A percentile compares a stretch with the other conserved stretches of the same genome.
These are phyloP conservation scores for Aspergillus melleus DNA, from an alignment of 2,329 filamentous ascomycete genomes.

Conservation along the genomic window DNA sequence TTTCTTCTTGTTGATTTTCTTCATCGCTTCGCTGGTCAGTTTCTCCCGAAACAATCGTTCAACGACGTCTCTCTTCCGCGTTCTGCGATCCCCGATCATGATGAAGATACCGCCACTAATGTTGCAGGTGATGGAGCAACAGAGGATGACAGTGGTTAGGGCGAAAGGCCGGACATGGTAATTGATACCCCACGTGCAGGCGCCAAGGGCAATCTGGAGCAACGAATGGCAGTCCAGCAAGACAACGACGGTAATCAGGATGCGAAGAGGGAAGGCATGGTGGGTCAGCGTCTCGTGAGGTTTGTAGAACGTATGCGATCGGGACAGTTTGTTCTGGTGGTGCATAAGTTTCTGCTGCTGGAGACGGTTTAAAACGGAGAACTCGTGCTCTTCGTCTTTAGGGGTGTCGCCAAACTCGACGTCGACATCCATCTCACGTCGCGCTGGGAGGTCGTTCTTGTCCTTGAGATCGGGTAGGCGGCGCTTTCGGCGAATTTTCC, in stretches of 20 bases:
- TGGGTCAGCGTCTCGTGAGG: slow-evolving; percentile 84
- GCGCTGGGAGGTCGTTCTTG: slow-evolving; percentile 66
- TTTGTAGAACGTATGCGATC: slow-evolving; percentile 85
- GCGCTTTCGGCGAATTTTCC: slow-evolving; percentile 64
- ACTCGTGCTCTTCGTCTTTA: slow-evolving; percentile 54
- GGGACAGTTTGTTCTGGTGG: slow-evolving; percentile 77
- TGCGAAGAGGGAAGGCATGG: slow-evolving; percentile 71
- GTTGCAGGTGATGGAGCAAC: slow-evolving; percentile 75
- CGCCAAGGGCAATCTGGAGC: slow-evolving; percentile 76
- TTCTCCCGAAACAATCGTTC: slow-evolving; percentile 75
- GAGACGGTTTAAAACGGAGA: slow-evolving; percentile 61
- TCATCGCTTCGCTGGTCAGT: slow-evolving; percentile 66
- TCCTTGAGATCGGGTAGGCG: slow-evolving; percentile 63
- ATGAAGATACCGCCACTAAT: slow-evolving; percentile 76
- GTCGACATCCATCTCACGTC: slow-evolving; percentile 44
- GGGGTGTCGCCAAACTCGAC: slow-evolving; percentile 44
- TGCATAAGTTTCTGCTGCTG: slow-evolving; percentile 72
- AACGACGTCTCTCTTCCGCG: slow-evolving; percentile 82
- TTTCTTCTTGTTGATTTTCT: slow-evolving; percentile 54
- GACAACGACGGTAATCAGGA: slow-evolving; percentile 75
- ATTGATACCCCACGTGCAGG: slow-evolving; percentile 75
- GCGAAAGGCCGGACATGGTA: slow-evolving; percentile 69
- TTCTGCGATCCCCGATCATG: slow-evolving; percentile 70
- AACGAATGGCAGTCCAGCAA: slow-evolving; percentile 77
- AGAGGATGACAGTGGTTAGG: slow-evolving; percentile 77